Evolutionary conservation across 352 stramenopile genomes (phyloP), one percentile per base, ranked within the genome.

Genomic region (Pythium myriotylum): DNA sequence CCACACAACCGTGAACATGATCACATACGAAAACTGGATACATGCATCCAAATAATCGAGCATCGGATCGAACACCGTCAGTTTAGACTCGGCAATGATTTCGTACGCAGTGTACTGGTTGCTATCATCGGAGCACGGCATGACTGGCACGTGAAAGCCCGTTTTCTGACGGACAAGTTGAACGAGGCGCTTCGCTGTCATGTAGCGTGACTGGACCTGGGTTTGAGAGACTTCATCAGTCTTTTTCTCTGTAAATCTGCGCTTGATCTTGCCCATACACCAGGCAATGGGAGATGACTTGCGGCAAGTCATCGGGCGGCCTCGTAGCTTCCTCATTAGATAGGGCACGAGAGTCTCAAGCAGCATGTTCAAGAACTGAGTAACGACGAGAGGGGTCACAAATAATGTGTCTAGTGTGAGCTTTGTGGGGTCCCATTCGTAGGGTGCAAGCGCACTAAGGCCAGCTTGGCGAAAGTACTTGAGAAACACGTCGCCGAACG

Each of bases 1-100:
- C 88, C 88, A 96, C 56, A 94, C 88, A 9, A 92, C 86, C 4
- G 86, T 95, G 54, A 96, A 96, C 88, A 96, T 96, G 64, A 94
- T 76, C 52, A 96, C 83, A 60, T 95, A 96, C 6, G 86, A 94
- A 53, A 96, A 93, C 70, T 96, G 88, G 54, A 96, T 94, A 59
- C 83, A 89, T 8, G 87, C 82, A 62, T 94, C 86, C 59, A 96
- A 62, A 59, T 96, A 96, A 67, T 96, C 88, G 33, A 93, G 68
- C 64, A 90, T 85, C 23, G 87, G 81, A 43, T 94, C 85, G 39
- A 94, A 96, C 0, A 91, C 70, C 12, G 86, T 80, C 19, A 96
- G 64, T 53, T 94, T 92, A 10, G 76, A 83, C 58, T 96, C 86
- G 4, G 83, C 81, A 17, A 96, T 72, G 56, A 96, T 86, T 52